A percentile compares a stretch with the other conserved stretches of the same genome.
Conservation (phyloP, 352 stramenopile species). For the Elongisporangium prolatum region DNA sequence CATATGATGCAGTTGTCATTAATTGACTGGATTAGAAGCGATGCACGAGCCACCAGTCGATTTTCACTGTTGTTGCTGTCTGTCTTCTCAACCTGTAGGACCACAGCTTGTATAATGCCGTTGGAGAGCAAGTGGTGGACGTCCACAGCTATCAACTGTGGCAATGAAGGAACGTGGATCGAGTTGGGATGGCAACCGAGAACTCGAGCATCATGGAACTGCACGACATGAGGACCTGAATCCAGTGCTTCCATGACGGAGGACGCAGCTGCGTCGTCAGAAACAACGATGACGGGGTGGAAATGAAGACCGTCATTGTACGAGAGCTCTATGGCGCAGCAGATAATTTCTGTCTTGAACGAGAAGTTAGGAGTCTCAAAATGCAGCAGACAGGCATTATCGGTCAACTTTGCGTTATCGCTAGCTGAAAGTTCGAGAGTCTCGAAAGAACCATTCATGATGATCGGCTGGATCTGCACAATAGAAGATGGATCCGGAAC, state of each 20-base stretch:
- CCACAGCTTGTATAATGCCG: constrained; percentile 8
- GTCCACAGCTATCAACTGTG: constrained; percentile 33
- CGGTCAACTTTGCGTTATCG: constrained; percentile 11
- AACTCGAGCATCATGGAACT: constrained; percentile 37
- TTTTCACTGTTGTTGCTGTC: too few species aligned
- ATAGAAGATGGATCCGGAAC: too few species aligned
- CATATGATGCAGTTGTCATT: constrained; percentile 24
- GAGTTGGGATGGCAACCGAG: constrained; percentile 45
- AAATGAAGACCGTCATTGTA: constrained; percentile 52
- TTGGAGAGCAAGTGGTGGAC: constrained; percentile 21
- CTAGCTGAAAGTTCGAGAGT: background rate
- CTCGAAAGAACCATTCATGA: background rate
- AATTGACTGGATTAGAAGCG: constrained; percentile 22
- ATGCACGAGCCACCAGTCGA: constrained; percentile 1
- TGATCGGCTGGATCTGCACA: background rate
- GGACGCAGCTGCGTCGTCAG: background rate
- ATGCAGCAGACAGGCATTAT: constrained; percentile 11
- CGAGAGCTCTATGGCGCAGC: constrained; percentile 47
- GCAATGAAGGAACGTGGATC: constrained; percentile 31
- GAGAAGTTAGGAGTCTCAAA: constrained; percentile 24
- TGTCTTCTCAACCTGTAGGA: constrained; percentile 4
- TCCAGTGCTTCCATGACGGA: background rate
- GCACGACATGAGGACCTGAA: constrained; percentile 23
- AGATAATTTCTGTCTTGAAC: constrained; percentile 11
- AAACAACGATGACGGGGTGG: constrained; percentile 19